Percentiles rank a stretch among this genome's conserved stretches.
These are phyloP conservation scores for Diplodia corticola DNA, from an alignment of 2,329 filamentous ascomycete species.

Conservation along the genomic window DNA sequence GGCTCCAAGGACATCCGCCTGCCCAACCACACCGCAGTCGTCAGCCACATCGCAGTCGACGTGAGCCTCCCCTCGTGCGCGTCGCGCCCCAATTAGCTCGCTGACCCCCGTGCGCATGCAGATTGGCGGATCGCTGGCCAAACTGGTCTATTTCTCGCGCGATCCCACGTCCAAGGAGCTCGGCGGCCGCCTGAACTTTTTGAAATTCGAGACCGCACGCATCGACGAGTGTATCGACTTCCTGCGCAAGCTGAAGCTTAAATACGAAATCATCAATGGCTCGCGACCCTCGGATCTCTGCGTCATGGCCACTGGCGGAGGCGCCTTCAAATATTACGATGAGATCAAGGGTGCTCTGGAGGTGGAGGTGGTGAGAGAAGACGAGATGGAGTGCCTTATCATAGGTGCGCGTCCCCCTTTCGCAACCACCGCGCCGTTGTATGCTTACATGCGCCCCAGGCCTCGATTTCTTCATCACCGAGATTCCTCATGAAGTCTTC, in stretches of 20 bases:
- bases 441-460: slow-evolving; percentile 51
- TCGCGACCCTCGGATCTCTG: slow-evolving; percentile 71
- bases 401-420: slow-evolving; percentile 65
- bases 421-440: not conserved
- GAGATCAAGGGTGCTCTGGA: slow-evolving; percentile 79
- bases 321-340: slow-evolving; percentile 96
- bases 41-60: slow-evolving; percentile 96
- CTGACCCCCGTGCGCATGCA: slow-evolving; percentile 40
- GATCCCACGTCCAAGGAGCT: slow-evolving; percentile 77
- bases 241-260: slow-evolving; percentile 79
- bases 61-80: slow-evolving; percentile 55
- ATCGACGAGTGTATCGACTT: slow-evolving; percentile 94
- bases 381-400: slow-evolving; percentile 98
- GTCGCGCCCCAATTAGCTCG: not conserved
- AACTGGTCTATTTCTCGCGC: slow-evolving; percentile 95
- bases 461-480: slow-evolving; percentile 97
- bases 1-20: slow-evolving; percentile 94
- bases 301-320: slow-evolving; percentile 94
- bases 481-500: slow-evolving; percentile 95
- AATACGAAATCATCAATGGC: slow-evolving; percentile 75
- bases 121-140: slow-evolving; percentile 94
- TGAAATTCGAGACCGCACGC: slow-evolving; percentile 92
- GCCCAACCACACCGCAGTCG: slow-evolving; percentile 90
- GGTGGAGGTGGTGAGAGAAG: slow-evolving; percentile 86
- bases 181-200: slow-evolving; percentile 89